A percentile compares a stretch with the other conserved stretches of the same genome.
Evolutionary conservation across 2,329 filamentous ascomycete genomes (phyloP).

Genomic region (Aspergillus vadensis): DNA sequence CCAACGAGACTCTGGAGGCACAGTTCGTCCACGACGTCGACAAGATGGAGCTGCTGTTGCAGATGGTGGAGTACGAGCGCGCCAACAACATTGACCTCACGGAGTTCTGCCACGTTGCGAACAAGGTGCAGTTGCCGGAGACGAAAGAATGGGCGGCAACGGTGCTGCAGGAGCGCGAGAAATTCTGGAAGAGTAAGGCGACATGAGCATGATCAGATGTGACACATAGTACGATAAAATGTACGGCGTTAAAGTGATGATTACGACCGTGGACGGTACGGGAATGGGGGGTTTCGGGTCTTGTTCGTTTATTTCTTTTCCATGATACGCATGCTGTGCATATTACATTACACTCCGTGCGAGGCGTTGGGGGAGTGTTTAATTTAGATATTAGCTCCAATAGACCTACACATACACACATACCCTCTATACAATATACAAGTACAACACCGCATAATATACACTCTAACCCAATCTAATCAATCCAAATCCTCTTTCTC

Average conservation of each 20-base stretch:
- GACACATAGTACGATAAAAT: neutral
- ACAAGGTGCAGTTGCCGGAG: conserved; percentile 72
- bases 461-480: no score
- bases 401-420: neutral
- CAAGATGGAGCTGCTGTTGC: conserved; percentile 90
- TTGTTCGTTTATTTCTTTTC: conserved; percentile 1
- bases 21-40: conserved; percentile 95
- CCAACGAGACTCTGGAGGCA: conserved; percentile 78
- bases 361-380: no score
- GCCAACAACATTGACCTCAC: conserved; percentile 71
- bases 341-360: no score
- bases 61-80: conserved; percentile 97
- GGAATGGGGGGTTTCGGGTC: neutral
- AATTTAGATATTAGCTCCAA: no score
- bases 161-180: conserved; percentile 72
- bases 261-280: neutral
- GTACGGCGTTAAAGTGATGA: conserved; percentile 15
- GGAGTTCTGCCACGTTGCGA: conserved; percentile 82
- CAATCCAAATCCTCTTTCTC: conserved; percentile 22
- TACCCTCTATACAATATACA: neutral
- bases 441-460: neutral
- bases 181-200: conserved; percentile 63
- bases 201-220: neutral
- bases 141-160: conserved; percentile 77
- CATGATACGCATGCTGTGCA: no score